These are phyloP conservation scores for Hymenoscyphus occultus DNA, from an alignment of 2,329 filamentous ascomycete species.

Conservation along the genomic window DNA sequence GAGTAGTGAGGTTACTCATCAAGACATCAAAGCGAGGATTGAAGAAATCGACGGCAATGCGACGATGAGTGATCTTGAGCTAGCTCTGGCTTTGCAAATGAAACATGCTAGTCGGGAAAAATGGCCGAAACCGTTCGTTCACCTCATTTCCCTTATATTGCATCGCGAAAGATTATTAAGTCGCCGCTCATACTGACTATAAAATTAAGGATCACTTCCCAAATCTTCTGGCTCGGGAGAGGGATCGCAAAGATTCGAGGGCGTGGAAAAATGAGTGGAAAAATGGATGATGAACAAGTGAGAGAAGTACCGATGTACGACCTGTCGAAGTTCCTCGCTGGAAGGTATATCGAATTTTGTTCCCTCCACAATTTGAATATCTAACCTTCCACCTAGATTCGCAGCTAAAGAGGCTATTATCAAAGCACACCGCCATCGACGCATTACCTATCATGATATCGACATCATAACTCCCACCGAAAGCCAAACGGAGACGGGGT, in stretches of 20 bases:
- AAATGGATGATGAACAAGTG: too few species aligned
- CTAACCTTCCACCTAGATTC: constrained; percentile 24
- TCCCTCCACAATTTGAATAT: background rate
- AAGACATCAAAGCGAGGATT: background rate
- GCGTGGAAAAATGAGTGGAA: too few species aligned
- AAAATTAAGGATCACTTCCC: too few species aligned
- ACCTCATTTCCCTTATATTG: too few species aligned
- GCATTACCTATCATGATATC: constrained; percentile 61
- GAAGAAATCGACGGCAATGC: background rate
- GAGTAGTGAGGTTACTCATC: background rate
- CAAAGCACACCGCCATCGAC: constrained; percentile 63
- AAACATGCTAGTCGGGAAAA: background rate
- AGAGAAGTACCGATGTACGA: too few species aligned
- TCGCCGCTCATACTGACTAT: too few species aligned
- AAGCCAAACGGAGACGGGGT: constrained; percentile 4
- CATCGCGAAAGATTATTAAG: too few species aligned
- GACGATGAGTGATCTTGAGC: background rate
- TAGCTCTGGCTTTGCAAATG: background rate
- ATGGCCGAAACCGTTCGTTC: too few species aligned
- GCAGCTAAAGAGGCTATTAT: constrained; percentile 74
- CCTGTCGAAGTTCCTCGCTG: background rate
- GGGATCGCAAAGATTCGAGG: too few species aligned
- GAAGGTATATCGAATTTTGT: background rate
- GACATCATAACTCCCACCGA: constrained; percentile 37
- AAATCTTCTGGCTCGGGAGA: too few species aligned